Conservation (phyloP, 139 green algal genomes). For the Gonium pectorale region DNA sequence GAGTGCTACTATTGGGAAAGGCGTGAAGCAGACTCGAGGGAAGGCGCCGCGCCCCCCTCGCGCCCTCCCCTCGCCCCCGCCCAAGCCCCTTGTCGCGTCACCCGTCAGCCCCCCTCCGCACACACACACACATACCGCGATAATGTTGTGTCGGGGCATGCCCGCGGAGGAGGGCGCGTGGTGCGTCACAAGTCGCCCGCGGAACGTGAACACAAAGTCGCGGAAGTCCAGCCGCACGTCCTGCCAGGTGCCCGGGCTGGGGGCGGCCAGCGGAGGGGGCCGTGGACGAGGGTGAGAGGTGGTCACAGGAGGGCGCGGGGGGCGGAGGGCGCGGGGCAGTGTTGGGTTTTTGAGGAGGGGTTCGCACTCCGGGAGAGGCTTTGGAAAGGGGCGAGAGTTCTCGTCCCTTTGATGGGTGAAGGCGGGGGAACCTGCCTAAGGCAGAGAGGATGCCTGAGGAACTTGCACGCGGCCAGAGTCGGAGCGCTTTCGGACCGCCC, state of each 20-base stretch:
- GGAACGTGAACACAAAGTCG: slow-evolving; percentile 56
- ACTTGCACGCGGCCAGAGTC: too few relatives aligned
- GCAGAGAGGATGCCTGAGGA: too few relatives aligned
- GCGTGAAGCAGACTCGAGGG: not conserved
- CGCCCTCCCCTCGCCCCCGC: not conserved
- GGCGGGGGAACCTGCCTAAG: too few relatives aligned
- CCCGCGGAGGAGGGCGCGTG: slow-evolving; percentile 9
- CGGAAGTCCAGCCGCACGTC: slow-evolving; percentile 49
- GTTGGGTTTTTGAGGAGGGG: too few relatives aligned
- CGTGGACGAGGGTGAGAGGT: too few relatives aligned
- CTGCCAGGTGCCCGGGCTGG: slow-evolving; percentile 39
- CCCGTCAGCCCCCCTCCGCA: too few relatives aligned
- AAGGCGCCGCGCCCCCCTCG: not conserved
- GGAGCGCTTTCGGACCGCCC: too few relatives aligned
- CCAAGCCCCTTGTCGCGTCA: not conserved
- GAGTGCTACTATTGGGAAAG: too few relatives aligned
- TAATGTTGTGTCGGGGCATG: slow-evolving; percentile 41
- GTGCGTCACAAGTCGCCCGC: slow-evolving; percentile 31
- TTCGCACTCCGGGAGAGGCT: too few relatives aligned
- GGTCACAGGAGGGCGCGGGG: not conserved
- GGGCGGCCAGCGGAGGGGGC: not conserved
- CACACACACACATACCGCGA: slow-evolving; percentile 17
- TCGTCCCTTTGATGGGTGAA: too few relatives aligned
- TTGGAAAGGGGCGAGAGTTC: too few relatives aligned
- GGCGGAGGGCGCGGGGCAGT: not conserved